phyloP scores from a whole-genome alignment of 2,329 filamentous ascomycete genomes.

The Cladophialophora immunda region DNA sequence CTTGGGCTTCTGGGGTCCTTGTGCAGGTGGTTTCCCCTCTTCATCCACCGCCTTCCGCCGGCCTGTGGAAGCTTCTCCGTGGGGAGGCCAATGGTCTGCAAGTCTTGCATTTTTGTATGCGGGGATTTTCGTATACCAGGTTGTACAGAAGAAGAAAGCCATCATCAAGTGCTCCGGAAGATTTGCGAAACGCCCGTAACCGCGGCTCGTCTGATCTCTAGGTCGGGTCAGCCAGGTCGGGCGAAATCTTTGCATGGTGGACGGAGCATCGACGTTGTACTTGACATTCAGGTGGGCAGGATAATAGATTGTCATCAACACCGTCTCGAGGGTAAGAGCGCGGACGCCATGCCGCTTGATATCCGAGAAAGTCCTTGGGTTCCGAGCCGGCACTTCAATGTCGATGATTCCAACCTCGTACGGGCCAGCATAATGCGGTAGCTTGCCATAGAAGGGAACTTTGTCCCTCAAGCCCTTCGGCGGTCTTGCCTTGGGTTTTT shows the following conservation, averaged over 20 bases:
- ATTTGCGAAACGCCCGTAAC: conserved; percentile 69
- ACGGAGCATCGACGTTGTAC: conserved; percentile 49
- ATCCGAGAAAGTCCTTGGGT: conserved; percentile 59
- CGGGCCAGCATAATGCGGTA: conserved; percentile 62
- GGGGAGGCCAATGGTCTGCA: conserved; percentile 64
- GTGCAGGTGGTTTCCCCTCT: conserved; percentile 50
- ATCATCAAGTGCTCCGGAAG: conserved; percentile 60
- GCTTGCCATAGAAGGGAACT: conserved; percentile 53
- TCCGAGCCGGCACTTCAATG: conserved; percentile 61
- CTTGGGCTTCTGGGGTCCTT: conserved; percentile 51
- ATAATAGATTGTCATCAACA: conserved; percentile 73
- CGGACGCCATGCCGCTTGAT: conserved; percentile 59
- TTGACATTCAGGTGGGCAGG: conserved; percentile 61
- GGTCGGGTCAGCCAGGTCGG: conserved; percentile 71
- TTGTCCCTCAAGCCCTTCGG: conserved; percentile 59
- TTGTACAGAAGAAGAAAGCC: conserved; percentile 64
- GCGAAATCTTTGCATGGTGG: conserved; percentile 58
- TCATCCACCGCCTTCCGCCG: conserved; percentile 53
- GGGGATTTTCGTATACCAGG: conserved; percentile 71
- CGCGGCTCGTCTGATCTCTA: conserved; percentile 63
- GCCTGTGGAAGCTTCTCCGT: conserved; percentile 49
- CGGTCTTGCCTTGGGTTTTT: conserved; percentile 54
- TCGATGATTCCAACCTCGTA: conserved; percentile 64
- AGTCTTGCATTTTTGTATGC: conserved; percentile 69
- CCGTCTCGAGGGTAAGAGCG: conserved; percentile 64